These are phyloP conservation scores for Cordyceps fumosorosea DNA, from an alignment of 2,329 filamentous ascomycete species.

Conservation along the genomic window DNA sequence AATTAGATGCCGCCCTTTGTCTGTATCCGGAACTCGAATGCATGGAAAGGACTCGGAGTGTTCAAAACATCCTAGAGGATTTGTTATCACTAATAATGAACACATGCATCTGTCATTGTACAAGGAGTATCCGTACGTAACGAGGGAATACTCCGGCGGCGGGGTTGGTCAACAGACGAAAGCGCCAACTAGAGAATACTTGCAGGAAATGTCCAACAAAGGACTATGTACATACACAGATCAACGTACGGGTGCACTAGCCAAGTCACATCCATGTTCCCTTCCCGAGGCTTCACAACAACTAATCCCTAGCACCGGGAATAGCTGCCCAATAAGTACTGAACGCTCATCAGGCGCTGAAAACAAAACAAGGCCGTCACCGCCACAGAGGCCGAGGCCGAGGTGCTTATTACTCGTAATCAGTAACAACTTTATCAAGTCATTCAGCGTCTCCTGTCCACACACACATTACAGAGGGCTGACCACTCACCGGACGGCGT, in stretches of 20 bases:
- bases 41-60: background rate
- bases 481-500: background rate
- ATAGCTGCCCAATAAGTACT: slow-evolving; percentile 9
- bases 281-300: background rate
- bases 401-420: background rate
- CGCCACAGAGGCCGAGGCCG: background rate
- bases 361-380: background rate
- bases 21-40: background rate
- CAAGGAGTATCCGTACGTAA: too few relatives aligned
- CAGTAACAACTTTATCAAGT: background rate
- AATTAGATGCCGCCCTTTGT: background rate
- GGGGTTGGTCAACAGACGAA: too few relatives aligned
- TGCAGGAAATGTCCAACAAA: too few relatives aligned
- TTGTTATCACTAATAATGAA: background rate
- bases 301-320: background rate
- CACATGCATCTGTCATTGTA: too few relatives aligned
- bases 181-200: too few relatives aligned
- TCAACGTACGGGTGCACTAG: too few relatives aligned
- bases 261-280: background rate
- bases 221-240: too few relatives aligned
- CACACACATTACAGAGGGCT: background rate
- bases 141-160: too few relatives aligned
- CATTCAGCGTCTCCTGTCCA: background rate
- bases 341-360: slow-evolving; percentile 4
- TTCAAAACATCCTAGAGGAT: background rate